Conservation (phyloP, 176 grass and related monocot genomes). For the Zoysia japonica region DNA sequence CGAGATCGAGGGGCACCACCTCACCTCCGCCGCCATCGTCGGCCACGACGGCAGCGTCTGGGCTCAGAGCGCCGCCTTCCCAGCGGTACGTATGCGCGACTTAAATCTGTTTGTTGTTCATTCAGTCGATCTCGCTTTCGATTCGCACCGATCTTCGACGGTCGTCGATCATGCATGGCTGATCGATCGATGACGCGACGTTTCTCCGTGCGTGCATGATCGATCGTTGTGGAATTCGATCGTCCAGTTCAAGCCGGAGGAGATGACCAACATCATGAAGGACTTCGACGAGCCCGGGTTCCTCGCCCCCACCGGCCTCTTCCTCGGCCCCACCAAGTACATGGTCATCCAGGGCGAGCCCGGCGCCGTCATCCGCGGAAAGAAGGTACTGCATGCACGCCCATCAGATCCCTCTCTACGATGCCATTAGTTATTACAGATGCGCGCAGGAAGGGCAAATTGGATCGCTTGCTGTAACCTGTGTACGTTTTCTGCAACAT, state of each 20-base stretch:
- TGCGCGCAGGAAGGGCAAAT: background rate
- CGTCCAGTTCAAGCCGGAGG: conserved; percentile 64
- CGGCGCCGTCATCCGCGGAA: conserved; percentile 81
- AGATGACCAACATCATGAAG: conserved; percentile 72
- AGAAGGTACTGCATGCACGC: conserved; percentile 60
- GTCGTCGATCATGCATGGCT: background rate
- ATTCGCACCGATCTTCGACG: background rate
- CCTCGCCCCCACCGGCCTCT: conserved; percentile 74
- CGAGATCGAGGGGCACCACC: conserved; percentile 72
- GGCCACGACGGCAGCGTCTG: conserved; percentile 74
- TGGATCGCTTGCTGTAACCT: background rate
- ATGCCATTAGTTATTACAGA: too few species aligned
- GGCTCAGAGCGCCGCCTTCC: conserved; percentile 64
- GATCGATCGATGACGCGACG: background rate
- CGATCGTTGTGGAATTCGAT: background rate
- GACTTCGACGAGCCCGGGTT: conserved; percentile 88
- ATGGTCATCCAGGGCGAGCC: conserved; percentile 95
- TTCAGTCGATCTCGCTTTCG: background rate
- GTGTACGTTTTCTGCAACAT: background rate
- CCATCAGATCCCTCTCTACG: background rate
- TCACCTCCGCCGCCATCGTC: conserved; percentile 76
- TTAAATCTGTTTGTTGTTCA: background rate
- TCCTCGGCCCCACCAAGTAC: conserved; percentile 65
- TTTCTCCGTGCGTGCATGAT: background rate
- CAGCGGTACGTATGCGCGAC: conserved; percentile 25